Conservation (phyloP, 306 rosid species). For the Myrica gale region DNA sequence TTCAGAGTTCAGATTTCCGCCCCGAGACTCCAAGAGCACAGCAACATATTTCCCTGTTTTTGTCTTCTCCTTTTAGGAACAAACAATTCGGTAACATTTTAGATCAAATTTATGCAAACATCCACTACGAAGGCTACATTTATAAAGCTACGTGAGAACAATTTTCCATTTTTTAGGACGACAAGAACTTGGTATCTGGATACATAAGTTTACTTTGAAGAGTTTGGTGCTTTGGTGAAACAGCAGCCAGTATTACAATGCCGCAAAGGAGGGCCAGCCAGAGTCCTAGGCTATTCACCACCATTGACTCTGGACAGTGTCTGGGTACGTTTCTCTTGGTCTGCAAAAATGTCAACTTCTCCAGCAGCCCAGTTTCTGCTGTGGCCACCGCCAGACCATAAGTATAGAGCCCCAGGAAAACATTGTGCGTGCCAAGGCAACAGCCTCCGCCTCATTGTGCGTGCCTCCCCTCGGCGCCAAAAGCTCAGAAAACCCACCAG, state of each 20-base stretch:
- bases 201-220: slow-evolving; percentile 41
- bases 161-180: slow-evolving; percentile 23
- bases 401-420: slow-evolving; percentile 73
- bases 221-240: slow-evolving; percentile 56
- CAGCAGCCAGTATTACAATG: slow-evolving; percentile 63
- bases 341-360: slow-evolving; percentile 79
- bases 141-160: background rate
- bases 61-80: no score
- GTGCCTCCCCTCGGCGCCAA: slow-evolving; percentile 79
- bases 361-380: slow-evolving; percentile 85
- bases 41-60: no score
- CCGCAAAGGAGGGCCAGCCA: slow-evolving; percentile 63
- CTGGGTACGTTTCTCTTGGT: slow-evolving; percentile 52
- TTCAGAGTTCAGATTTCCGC: no score
- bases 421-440: slow-evolving; percentile 94
- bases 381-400: slow-evolving; percentile 79
- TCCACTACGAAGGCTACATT: background rate
- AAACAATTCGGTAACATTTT: no score
- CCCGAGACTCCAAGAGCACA: no score
- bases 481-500: slow-evolving; percentile 76
- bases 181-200: slow-evolving; percentile 44
- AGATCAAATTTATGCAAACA: background rate
- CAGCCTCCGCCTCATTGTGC: slow-evolving; percentile 50
- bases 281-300: slow-evolving; percentile 70
- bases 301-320: slow-evolving; percentile 54